These are phyloP conservation scores for Kwoniella dejecticola DNA, from an alignment of 768 basidiomycete genomes.

Conservation along the genomic window DNA sequence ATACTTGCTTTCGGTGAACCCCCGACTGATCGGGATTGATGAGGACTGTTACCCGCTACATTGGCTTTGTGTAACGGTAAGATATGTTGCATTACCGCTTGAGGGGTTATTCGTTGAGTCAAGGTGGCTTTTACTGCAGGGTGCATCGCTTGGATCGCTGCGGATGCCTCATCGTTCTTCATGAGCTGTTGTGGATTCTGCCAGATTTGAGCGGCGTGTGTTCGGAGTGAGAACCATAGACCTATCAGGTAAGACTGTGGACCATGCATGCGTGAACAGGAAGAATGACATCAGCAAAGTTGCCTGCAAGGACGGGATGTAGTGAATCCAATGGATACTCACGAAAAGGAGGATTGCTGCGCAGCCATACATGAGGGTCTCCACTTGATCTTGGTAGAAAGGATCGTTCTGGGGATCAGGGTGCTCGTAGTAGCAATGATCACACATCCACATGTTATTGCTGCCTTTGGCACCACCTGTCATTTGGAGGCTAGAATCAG, in stretches of 20 bases:
- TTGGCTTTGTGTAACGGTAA: conserved; percentile 45
- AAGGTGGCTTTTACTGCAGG: conserved; percentile 52
- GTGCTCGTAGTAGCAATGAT: conserved; percentile 91
- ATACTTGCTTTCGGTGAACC: conserved; percentile 11
- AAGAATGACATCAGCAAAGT: no score
- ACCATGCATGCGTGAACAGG: background rate
- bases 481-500: conserved; percentile 8
- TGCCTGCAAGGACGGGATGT: no score
- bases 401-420: conserved; percentile 90
- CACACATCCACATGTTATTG: conserved; percentile 70
- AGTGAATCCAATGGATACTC: no score
- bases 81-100: conserved; percentile 51
- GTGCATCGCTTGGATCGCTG: conserved; percentile 40
- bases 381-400: conserved; percentile 95
- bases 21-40: background rate
- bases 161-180: conserved; percentile 50
- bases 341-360: conserved; percentile 87
- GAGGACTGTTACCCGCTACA: conserved; percentile 48
- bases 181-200: conserved; percentile 75
- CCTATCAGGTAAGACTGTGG: conserved; percentile 90
- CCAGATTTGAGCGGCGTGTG: conserved; percentile 98
- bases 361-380: conserved; percentile 93
- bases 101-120: conserved; percentile 54
- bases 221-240: conserved; percentile 96
- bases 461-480: conserved; percentile 45